Evolutionary conservation across 306 rosid species (phyloP).

Genomic region (Acacia confusa): DNA sequence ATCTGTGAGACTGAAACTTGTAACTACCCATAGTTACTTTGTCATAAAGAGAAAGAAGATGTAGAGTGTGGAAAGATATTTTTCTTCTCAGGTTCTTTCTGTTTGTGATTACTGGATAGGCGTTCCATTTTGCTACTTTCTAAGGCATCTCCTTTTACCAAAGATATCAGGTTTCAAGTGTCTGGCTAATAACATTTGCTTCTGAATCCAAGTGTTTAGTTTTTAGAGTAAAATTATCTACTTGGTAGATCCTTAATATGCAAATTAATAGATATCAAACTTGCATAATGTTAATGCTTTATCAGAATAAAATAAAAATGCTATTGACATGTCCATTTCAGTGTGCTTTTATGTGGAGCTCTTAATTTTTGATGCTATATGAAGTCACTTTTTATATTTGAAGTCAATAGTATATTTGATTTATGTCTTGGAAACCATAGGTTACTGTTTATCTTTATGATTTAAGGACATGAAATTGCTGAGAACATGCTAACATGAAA

Average conservation of each 20-base stretch:
- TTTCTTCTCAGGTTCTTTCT: not conserved
- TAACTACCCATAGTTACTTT: slow-evolving; percentile 12
- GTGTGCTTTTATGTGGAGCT: not conserved
- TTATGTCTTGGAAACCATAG: not conserved
- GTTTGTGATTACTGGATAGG: not conserved
- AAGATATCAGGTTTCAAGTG: not conserved
- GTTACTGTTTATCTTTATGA: not conserved
- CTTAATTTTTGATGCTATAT: slow-evolving; percentile 12
- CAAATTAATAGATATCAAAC: not conserved
- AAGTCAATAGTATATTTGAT: slow-evolving; percentile 1
- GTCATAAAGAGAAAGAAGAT: not conserved
- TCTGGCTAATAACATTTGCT: not conserved
- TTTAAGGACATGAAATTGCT: not conserved
- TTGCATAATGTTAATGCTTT: slow-evolving; percentile 5
- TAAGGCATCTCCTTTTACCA: not conserved
- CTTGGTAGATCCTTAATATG: not conserved
- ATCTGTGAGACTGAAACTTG: slow-evolving; percentile 10
- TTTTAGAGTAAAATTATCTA: slow-evolving; percentile 3
- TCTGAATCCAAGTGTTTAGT: not conserved
- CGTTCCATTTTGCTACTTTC: not conserved
- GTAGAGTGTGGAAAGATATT: slow-evolving; percentile 8
- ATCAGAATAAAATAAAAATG: not conserved
- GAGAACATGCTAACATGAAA: not conserved
- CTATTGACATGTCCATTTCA: not conserved
- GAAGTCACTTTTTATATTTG: not conserved